phyloP scores from a whole-genome alignment of 805 yeast species.

The Nakazawaea anatomiae region DNA sequence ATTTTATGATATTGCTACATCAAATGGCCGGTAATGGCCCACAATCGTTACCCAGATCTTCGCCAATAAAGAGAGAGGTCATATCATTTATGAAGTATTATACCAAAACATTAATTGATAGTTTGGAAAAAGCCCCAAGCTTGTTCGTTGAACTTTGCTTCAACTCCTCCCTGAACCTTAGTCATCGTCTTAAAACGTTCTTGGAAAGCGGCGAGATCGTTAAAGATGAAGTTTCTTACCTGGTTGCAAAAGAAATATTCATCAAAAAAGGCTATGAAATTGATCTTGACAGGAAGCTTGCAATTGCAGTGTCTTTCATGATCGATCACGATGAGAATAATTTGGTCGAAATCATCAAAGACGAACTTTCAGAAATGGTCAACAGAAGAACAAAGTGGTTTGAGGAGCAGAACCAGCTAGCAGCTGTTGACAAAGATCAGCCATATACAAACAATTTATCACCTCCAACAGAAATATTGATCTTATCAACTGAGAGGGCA shows the following conservation, averaged over 20 bases:
- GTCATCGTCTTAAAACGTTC: conserved; percentile 34
- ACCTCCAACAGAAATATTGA: background rate
- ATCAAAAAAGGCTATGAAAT: conserved; percentile 21
- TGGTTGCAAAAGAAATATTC: conserved; percentile 15
- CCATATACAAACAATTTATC: too few species aligned
- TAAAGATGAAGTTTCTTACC: conserved; percentile 13
- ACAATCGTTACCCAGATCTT: conserved; percentile 38
- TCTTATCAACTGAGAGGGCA: background rate
- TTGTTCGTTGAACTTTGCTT: conserved; percentile 63
- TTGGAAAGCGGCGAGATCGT: conserved; percentile 55
- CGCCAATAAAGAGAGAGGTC: conserved; percentile 50
- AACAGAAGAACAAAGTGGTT: conserved; percentile 18
- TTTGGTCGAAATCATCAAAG: conserved; percentile 37
- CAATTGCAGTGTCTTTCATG: conserved; percentile 44
- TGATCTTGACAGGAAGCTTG: conserved; percentile 40
- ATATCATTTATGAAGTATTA: conserved; percentile 61
- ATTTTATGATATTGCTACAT: conserved; percentile 58
- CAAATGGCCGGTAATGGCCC: conserved; percentile 44
- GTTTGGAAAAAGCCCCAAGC: conserved; percentile 44
- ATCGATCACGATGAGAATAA: conserved; percentile 36
- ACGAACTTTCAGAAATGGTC: conserved; percentile 28
- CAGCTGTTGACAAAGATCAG: conserved; percentile 14
- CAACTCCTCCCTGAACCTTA: conserved; percentile 26
- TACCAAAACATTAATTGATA: conserved; percentile 50
- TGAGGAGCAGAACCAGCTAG: background rate